These are phyloP conservation scores for Colletotrichum sp. DNA, from an alignment of 2,329 filamentous ascomycete genomes.

Conservation along the genomic window DNA sequence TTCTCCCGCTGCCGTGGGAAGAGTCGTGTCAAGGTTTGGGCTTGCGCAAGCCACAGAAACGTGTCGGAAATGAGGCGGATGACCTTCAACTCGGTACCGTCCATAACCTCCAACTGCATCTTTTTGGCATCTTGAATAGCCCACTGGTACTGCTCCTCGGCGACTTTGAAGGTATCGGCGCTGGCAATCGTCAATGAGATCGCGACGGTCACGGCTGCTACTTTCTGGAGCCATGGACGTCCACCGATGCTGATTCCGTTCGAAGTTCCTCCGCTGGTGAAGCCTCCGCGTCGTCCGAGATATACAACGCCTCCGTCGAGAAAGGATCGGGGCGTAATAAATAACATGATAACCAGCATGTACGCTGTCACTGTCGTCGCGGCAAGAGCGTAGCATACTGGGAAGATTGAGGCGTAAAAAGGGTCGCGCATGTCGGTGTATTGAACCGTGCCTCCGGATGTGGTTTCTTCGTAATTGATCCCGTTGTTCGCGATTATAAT, in stretches of 20 bases:
- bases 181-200: constrained; percentile 94
- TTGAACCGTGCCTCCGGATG: constrained; percentile 29
- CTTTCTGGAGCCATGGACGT: constrained; percentile 90
- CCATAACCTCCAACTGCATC: constrained; percentile 80
- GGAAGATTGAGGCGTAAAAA: constrained; percentile 93
- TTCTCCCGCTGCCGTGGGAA: constrained; percentile 98
- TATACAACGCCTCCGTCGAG: constrained; percentile 85
- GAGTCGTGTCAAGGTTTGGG: constrained; percentile 92
- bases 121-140: constrained; percentile 81
- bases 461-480: constrained; percentile 42
- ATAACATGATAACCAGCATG: constrained; percentile 89
- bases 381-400: constrained; percentile 91
- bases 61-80: constrained; percentile 94
- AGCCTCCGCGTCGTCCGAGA: constrained; percentile 74
- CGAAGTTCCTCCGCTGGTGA: constrained; percentile 83
- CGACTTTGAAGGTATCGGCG: constrained; percentile 86
- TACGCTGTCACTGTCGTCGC: constrained; percentile 91
- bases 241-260: constrained; percentile 86
- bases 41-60: constrained; percentile 96
- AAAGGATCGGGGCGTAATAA: constrained; percentile 94
- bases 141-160: constrained; percentile 78
- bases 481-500: constrained; percentile 47
- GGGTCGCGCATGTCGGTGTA: constrained; percentile 78
- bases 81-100: constrained; percentile 84
- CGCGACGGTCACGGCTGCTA: constrained; percentile 74